Base-by-base conservation (phyloP, 2,329 filamentous ascomycete species). In the Pseudogymnoascus sp. region DNA sequence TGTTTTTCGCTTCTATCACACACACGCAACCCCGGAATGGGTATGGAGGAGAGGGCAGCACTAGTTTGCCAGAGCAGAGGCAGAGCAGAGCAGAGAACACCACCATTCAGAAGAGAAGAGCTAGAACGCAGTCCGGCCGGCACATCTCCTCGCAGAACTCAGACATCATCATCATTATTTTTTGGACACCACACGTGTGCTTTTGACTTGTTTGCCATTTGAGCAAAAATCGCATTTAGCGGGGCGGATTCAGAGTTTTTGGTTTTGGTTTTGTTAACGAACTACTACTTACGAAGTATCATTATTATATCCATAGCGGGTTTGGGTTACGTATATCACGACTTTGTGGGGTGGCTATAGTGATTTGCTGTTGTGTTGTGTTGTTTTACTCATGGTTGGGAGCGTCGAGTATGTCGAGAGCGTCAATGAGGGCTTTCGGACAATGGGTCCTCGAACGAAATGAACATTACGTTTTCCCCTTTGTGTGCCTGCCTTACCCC, bases 221-320 rank as follows among this genome's bases (percentile, higher is more conserved):
- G 49, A 36, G 49, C 23, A 34, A 56, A 56, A 56, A 56, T 56
- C 34, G 49, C 49, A 56, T 56, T 56, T 56, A 56, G 28, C 49
- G 49, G n/a, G 49, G 49, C 49, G 28, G 28, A 56, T 56, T 56
- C 49, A 53, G 46, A 53, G 46, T 25, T 34, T 23, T 23, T 34
- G 11, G 31, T 34, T 28, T 31, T 34, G 11, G 18, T 18, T 18
- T 18, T 18, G 21, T 3, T 21, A 2, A 2, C 21, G 21, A 21
- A 21, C 25, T 7, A 34, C 49, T 7, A 16, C 25, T 56, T 56
- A 31, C 28, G 28, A 31, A 31, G 28, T 31, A 18, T 56, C 28
- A 56, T 56, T 21, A 46, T 49, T 56, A 56, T 56, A 56, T 56
- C 49, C 49, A 56, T 56, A 56, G 49, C 28, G 49, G 21, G 1